Percentiles rank a stretch among this genome's conserved stretches.
These are phyloP conservation scores for Viola odorata DNA, from an alignment of 345 rosid species.

Conservation along the genomic window DNA sequence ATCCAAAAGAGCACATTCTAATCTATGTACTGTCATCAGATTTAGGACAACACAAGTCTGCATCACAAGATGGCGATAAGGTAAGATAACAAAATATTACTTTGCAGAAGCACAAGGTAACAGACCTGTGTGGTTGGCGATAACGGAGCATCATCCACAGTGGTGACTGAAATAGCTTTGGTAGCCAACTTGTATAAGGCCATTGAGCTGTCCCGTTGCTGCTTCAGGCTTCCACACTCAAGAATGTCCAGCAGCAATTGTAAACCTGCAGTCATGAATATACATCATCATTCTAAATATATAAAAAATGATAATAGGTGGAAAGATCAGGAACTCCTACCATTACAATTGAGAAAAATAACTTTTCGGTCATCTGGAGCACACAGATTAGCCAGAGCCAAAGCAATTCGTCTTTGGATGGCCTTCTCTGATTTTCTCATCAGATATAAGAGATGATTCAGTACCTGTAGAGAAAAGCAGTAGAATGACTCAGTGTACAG, in stretches of 20 bases:
- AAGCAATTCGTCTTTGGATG: conserved; percentile 50
- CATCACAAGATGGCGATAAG: background rate
- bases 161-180: conserved; percentile 40
- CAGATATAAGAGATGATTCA: conserved; percentile 47
- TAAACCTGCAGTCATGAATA: conserved; percentile 34
- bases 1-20: too few species aligned
- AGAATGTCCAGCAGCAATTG: conserved; percentile 52
- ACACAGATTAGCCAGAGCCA: conserved; percentile 73
- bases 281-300: background rate
- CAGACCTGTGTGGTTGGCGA: conserved; percentile 59
- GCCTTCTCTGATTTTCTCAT: conserved; percentile 44
- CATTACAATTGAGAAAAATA: conserved; percentile 58
- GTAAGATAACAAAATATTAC: background rate
- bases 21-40: too few species aligned
- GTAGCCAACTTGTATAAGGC: conserved; percentile 60
- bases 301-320: background rate
- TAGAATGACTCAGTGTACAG: conserved; percentile 2
- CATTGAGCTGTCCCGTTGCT: conserved; percentile 43
- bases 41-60: too few species aligned
- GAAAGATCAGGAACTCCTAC: conserved; percentile 23
- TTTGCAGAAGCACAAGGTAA: background rate
- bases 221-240: conserved; percentile 43
- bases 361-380: conserved; percentile 44
- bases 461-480: conserved; percentile 34
- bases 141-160: conserved; percentile 51